Conservation (phyloP, 352 stramenopile genomes). For the Phytophthora tubulina region DNA sequence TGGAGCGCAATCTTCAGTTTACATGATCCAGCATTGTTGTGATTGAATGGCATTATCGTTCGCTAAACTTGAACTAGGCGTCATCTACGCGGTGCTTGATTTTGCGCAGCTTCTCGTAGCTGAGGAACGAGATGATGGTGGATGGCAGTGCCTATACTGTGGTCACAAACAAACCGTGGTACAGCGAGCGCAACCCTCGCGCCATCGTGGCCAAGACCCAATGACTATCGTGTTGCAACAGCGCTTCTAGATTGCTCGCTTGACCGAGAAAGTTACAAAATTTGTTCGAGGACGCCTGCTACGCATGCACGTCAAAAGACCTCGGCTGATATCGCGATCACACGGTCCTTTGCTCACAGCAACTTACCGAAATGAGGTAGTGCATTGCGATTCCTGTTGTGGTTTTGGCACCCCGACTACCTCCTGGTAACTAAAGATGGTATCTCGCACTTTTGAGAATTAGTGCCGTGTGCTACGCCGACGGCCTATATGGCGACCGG, state of each 20-base stretch:
- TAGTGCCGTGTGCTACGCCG: constrained; percentile 15
- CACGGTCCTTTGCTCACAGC: constrained; percentile 3
- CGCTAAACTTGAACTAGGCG: constrained; percentile 14
- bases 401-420: constrained; percentile 5
- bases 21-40: too few species aligned
- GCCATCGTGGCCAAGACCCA: constrained; percentile 19
- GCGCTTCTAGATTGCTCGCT: constrained; percentile 1
- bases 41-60: too few species aligned
- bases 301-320: constrained; percentile 25
- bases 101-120: constrained; percentile 82
- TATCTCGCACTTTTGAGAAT: background rate
- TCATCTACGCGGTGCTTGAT: constrained; percentile 54
- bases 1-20: constrained; percentile 3
- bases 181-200: constrained; percentile 59
- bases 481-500: constrained; percentile 13
- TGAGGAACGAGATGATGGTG: constrained; percentile 82
- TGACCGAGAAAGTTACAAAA: background rate
- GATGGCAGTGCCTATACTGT: constrained; percentile 74
- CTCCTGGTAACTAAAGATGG: background rate
- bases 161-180: constrained; percentile 82
- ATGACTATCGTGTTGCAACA: background rate
- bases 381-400: constrained; percentile 24
- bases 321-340: background rate
- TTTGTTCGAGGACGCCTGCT: constrained; percentile 13
- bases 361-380: constrained; percentile 14